Percentiles rank a stretch among this genome's conserved stretches.
Evolutionary conservation across 2,329 filamentous ascomycete genomes (phyloP).

Genomic region (Fusarium sp.): DNA sequence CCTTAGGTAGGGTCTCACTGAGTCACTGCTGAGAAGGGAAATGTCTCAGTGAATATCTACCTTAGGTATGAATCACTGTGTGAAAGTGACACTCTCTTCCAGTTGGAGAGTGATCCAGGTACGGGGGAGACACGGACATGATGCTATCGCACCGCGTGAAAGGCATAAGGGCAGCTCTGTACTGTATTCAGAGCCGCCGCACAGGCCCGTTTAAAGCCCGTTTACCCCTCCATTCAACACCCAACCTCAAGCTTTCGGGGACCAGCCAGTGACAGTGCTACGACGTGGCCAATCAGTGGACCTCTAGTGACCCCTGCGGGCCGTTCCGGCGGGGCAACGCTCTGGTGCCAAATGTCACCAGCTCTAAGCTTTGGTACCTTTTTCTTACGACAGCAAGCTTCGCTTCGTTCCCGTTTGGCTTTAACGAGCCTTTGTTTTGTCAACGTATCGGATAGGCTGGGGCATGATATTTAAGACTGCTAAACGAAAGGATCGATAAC

Average conservation of each 20-base stretch:
- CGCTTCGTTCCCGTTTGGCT: not conserved
- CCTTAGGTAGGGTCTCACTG: conserved; percentile 2
- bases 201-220: conserved; percentile 6
- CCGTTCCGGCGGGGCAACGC: conserved; percentile 38
- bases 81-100: not conserved
- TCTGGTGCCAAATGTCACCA: conserved; percentile 9
- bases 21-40: conserved; percentile 18
- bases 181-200: conserved; percentile 10
- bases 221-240: conserved; percentile 24
- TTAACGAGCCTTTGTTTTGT: not conserved
- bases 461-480: not conserved
- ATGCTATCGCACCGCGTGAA: not conserved
- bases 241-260: conserved; percentile 13
- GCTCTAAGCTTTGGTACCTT: not conserved
- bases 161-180: too few relatives aligned
- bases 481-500: not conserved
- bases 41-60: not conserved
- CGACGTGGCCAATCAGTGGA: conserved; percentile 24
- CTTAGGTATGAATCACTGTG: conserved; percentile 4
- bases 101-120: not conserved
- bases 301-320: conserved; percentile 25
- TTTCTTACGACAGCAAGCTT: not conserved
- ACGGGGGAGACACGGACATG: not conserved
- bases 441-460: not conserved
- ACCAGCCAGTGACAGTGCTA: conserved; percentile 10